Conservation (phyloP, 805 yeast species). For the Suhomyces kilbournensis region DNA sequence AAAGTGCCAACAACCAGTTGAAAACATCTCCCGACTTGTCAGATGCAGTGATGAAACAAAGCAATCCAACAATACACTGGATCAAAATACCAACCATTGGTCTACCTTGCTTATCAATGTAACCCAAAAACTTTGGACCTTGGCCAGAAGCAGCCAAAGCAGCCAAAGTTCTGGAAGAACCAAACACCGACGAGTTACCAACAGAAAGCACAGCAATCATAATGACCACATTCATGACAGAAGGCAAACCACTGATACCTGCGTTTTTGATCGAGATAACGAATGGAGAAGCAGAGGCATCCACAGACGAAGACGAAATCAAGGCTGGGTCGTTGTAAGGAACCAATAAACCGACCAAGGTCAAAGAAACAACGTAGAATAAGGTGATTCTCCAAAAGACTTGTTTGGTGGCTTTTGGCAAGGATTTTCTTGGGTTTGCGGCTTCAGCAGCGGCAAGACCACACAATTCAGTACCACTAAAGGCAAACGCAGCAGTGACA, state of each 20-base stretch:
- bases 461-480: conserved; percentile 70
- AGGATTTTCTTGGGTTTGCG: conserved; percentile 58
- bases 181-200: conserved; percentile 70
- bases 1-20: conserved; percentile 72
- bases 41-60: conserved; percentile 65
- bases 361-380: conserved; percentile 60
- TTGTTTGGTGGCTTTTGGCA: conserved; percentile 76
- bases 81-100: conserved; percentile 66
- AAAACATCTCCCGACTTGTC: conserved; percentile 56
- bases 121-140: conserved; percentile 59
- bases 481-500: conserved; percentile 75
- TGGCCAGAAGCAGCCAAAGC: conserved; percentile 64
- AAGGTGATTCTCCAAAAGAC: conserved; percentile 78
- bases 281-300: conserved; percentile 69
- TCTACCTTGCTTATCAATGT: conserved; percentile 75
- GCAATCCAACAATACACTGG: conserved; percentile 53
- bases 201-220: conserved; percentile 68
- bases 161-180: conserved; percentile 65
- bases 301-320: conserved; percentile 47
- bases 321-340: conserved; percentile 56
- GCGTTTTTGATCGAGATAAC: conserved; percentile 70
- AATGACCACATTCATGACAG: conserved; percentile 68
- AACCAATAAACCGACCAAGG: conserved; percentile 64
- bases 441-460: conserved; percentile 80
- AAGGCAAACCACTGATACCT: conserved; percentile 63